A percentile compares a stretch with the other conserved stretches of the same genome.
These are phyloP conservation scores for Neckera pumila DNA, from an alignment of 225 moss, liverwort and hornwort genomes.

Conservation along the genomic window DNA sequence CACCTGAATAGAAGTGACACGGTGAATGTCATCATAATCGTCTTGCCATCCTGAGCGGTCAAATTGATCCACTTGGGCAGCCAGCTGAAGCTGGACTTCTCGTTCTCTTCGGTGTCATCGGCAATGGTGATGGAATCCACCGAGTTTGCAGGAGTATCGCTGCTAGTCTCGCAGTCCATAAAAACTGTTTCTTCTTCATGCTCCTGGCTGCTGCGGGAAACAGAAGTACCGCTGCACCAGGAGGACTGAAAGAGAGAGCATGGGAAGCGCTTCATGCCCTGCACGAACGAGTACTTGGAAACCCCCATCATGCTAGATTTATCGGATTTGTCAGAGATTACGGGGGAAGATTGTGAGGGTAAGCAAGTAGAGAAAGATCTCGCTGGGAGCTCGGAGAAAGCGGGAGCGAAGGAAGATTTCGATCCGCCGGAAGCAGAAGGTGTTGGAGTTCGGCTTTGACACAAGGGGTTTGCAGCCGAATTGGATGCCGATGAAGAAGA, in stretches of 20 bases:
- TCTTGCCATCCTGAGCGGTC: conserved; percentile 91
- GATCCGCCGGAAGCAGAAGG: not conserved
- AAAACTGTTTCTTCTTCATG: conserved; percentile 19
- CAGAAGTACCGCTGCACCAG: conserved; percentile 21
- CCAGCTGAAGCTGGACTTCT: conserved; percentile 58
- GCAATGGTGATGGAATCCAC: conserved; percentile 21
- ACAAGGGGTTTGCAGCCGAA: not conserved
- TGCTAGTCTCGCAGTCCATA: conserved; percentile 5
- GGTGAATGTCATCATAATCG: conserved; percentile 77
- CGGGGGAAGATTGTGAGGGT: conserved; percentile 11
- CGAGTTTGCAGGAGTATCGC: not conserved
- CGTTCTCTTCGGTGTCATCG: conserved; percentile 18
- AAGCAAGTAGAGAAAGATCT: conserved; percentile 27
- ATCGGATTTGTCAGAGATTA: conserved; percentile 2
- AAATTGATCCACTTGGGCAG: conserved; percentile 77
- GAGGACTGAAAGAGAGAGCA: conserved; percentile 39
- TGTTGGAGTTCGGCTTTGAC: not conserved
- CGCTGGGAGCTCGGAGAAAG: conserved; percentile 20
- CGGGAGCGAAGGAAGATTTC: not conserved
- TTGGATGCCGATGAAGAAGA: not conserved
- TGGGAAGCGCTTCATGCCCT: conserved; percentile 39
- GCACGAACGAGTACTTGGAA: conserved; percentile 27
- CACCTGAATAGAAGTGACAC: conserved; percentile 84
- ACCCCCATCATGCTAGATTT: conserved; percentile 7
- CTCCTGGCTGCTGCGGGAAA: conserved; percentile 30